These are phyloP conservation scores for Cystobasidiaceae sp. DNA, from an alignment of 1,284 basidiomycete genomes.

Conservation along the genomic window DNA sequence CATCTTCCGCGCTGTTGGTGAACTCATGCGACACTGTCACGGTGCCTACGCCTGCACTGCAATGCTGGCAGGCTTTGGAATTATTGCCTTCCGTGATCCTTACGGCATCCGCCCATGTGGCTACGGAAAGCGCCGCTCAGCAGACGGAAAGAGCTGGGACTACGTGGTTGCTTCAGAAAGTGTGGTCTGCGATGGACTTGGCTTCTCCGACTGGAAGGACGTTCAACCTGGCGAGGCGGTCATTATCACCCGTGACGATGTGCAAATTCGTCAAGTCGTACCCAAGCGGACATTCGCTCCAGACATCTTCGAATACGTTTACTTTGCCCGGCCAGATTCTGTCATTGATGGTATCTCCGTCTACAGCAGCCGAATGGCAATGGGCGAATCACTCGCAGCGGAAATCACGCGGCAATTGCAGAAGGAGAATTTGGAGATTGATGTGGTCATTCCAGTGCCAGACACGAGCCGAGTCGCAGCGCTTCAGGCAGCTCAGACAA, in stretches of 20 bases:
- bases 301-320: conserved; percentile 99
- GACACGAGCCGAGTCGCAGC: conserved; percentile 96
- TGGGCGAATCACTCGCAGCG: conserved; percentile 92
- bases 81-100: conserved; percentile 98
- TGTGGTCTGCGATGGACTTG: conserved; percentile 88
- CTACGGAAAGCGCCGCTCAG: conserved; percentile 49
- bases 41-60: conserved; percentile 96
- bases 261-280: conserved; percentile 68
- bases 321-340: conserved; percentile 96
- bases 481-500: conserved; percentile 85
- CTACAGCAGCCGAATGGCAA: conserved; percentile 96
- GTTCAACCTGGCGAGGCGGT: conserved; percentile 90
- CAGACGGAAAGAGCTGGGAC: conserved; percentile 52
- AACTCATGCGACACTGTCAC: conserved; percentile 78
- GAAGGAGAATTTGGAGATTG: conserved; percentile 57
- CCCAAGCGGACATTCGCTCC: conserved; percentile 74
- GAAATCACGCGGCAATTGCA: conserved; percentile 72
- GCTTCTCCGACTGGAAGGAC: conserved; percentile 88
- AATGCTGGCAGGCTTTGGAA: conserved; percentile 97
- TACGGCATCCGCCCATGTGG: conserved; percentile 94
- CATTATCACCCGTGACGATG: conserved; percentile 75
- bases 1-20: conserved; percentile 89
- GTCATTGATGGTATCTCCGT: conserved; percentile 97
- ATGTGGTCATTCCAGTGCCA: conserved; percentile 97
- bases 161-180: conserved; percentile 93